Evolutionary conservation across 2,329 filamentous ascomycete species (phyloP).

Genomic region (Xylariales sp.): DNA sequence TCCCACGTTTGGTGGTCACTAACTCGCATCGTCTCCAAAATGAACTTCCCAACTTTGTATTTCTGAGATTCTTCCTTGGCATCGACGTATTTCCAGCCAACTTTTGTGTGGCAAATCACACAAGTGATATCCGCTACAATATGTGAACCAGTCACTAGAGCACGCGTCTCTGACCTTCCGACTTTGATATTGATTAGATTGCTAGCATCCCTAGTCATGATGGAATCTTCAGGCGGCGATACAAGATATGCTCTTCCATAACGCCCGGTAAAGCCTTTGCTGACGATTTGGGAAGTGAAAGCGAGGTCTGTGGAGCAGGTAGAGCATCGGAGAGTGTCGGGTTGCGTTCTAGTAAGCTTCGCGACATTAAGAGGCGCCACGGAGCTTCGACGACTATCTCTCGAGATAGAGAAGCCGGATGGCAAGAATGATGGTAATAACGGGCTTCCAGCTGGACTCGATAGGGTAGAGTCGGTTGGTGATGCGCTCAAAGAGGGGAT

Average conservation of each 20-base stretch:
- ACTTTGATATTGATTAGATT: slow-evolving; percentile 51
- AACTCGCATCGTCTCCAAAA: slow-evolving; percentile 57
- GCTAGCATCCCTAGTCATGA: slow-evolving; percentile 10
- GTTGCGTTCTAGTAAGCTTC: slow-evolving; percentile 38
- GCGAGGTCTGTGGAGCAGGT: slow-evolving; percentile 58
- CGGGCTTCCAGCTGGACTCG: slow-evolving; percentile 19
- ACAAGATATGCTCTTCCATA: slow-evolving; percentile 62
- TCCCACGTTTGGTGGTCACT: slow-evolving; percentile 51
- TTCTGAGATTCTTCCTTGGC: slow-evolving; percentile 54
- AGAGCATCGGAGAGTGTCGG: slow-evolving; percentile 55
- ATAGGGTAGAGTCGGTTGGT: slow-evolving; percentile 27
- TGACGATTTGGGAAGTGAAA: slow-evolving; percentile 56
- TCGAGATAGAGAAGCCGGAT: slow-evolving; percentile 19
- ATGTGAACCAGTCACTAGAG: slow-evolving; percentile 59
- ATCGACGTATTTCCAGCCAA: slow-evolving; percentile 67
- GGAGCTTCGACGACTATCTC: slow-evolving; percentile 13
- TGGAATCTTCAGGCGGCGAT: slow-evolving; percentile 28
- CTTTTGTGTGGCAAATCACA: slow-evolving; percentile 46
- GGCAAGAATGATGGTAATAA: slow-evolving; percentile 19
- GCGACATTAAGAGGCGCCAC: slow-evolving; percentile 12
- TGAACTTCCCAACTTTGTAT: slow-evolving; percentile 67
- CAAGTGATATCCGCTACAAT: slow-evolving; percentile 61
- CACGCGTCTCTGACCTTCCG: slow-evolving; percentile 49
- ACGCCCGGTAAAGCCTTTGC: slow-evolving; percentile 62
- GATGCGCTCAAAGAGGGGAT: slow-evolving; percentile 32